phyloP scores from a whole-genome alignment of 179 eudicot species.

The Silene noctiflora region DNA sequence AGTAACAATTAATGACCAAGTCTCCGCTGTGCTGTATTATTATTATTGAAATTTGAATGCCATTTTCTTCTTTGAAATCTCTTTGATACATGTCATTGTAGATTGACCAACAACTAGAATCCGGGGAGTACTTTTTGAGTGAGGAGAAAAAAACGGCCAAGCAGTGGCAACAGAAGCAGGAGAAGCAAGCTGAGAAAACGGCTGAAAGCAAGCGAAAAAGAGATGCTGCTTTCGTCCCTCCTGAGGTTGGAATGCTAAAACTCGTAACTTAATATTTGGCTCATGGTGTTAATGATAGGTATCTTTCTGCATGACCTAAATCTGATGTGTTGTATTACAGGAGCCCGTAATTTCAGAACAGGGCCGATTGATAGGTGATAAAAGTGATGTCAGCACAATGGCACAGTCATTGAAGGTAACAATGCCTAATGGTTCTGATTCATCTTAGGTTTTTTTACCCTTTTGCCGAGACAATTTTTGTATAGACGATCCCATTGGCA shows the following conservation, averaged over 20 bases:
- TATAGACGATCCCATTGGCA: background rate
- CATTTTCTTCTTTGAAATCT: background rate
- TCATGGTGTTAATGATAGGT: background rate
- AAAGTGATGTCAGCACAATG: conserved; percentile 45
- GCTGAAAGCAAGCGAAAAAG: conserved; percentile 73
- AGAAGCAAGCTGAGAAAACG: conserved; percentile 69
- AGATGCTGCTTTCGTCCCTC: conserved; percentile 74
- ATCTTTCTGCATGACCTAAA: background rate
- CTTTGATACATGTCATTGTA: conserved; percentile 20
- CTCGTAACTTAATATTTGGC: background rate
- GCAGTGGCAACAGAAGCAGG: conserved; percentile 79
- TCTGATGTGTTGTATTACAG: conserved; percentile 30
- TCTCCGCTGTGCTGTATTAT: too few relatives aligned
- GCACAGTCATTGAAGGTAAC: conserved; percentile 67
- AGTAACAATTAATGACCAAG: too few relatives aligned
- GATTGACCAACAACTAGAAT: conserved; percentile 75
- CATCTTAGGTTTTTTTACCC: background rate
- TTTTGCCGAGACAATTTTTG: background rate
- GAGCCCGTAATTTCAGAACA: conserved; percentile 40
- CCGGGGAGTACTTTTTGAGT: conserved; percentile 82
- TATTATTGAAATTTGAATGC: background rate
- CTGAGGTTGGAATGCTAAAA: conserved; percentile 47
- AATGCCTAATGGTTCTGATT: background rate
- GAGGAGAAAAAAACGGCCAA: conserved; percentile 69
- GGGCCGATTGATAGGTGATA: conserved; percentile 24